A percentile compares a stretch with the other conserved stretches of the same genome.
phyloP scores from a whole-genome alignment of 2,329 filamentous ascomycete genomes.

The Colletotrichum horii region DNA sequence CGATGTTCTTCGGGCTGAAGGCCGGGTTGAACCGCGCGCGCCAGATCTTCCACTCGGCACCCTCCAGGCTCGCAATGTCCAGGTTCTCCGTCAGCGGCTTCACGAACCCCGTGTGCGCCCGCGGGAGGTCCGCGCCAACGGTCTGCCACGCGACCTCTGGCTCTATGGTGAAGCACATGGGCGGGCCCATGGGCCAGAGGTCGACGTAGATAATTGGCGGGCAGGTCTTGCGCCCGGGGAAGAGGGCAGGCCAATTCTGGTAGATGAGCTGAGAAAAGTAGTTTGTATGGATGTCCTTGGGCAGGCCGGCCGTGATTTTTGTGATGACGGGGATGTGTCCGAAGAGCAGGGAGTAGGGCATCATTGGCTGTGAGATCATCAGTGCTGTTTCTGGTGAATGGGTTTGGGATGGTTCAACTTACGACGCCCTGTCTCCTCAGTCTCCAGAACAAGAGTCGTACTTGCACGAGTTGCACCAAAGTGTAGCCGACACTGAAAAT shows the following conservation, averaged over 20 bases:
- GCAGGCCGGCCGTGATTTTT: not conserved
- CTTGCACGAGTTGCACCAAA: not conserved
- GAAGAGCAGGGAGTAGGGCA: constrained; percentile 11
- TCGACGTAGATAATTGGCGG: constrained; percentile 32
- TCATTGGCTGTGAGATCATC: not conserved
- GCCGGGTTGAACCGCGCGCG: constrained; percentile 37
- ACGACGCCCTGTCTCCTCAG: not conserved
- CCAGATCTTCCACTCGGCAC: constrained; percentile 32
- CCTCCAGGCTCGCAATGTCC: constrained; percentile 37
- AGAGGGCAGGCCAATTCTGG: constrained; percentile 4
- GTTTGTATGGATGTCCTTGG: not conserved
- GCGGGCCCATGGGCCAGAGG: constrained; percentile 30
- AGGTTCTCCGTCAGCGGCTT: constrained; percentile 33
- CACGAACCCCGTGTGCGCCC: constrained; percentile 30
- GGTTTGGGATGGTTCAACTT: not conserved
- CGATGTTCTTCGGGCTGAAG: constrained; percentile 41
- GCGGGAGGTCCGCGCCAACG: constrained; percentile 24
- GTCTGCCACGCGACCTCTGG: constrained; percentile 25
- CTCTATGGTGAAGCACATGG: constrained; percentile 24
- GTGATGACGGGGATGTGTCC: constrained; percentile 5
- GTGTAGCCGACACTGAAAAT: not conserved
- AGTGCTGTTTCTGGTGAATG: not conserved
- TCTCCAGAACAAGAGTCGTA: not conserved
- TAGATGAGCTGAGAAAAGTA: constrained; percentile 6
- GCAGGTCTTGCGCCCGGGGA: constrained; percentile 28